A percentile compares a stretch with the other conserved stretches of the same genome.
Evolutionary conservation across 305 asterid species (phyloP).

Genomic region (Fraxinus dipetala): DNA sequence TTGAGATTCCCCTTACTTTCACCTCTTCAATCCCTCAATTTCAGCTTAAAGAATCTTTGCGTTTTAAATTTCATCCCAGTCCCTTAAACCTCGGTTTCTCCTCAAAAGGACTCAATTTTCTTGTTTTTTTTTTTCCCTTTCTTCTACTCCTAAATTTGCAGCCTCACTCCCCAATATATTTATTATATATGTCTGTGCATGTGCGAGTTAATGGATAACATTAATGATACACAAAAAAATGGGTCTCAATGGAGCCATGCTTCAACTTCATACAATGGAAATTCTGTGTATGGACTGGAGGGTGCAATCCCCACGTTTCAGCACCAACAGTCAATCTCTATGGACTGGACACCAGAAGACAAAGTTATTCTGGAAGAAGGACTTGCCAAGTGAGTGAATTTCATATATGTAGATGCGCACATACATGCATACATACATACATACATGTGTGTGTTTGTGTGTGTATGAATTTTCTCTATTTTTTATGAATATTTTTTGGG

Average conservation of each 20-base stretch:
- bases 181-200: conserved; percentile 24
- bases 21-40: conserved; percentile 22
- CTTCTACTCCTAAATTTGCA: conserved; percentile 10
- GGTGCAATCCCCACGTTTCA: conserved; percentile 59
- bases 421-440: no score
- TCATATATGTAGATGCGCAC: neutral
- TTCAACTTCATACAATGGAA: conserved; percentile 35
- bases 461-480: neutral
- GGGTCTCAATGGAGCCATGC: conserved; percentile 19
- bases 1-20: conserved; percentile 41
- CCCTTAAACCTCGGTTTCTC: conserved; percentile 31
- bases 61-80: conserved; percentile 25
- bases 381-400: conserved; percentile 44
- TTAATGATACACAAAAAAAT: conserved; percentile 40
- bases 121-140: conserved; percentile 6
- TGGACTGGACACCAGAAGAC: conserved; percentile 89
- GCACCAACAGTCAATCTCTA: conserved; percentile 62
- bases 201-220: conserved; percentile 39
- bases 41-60: conserved; percentile 27
- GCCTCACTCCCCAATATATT: neutral
- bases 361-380: conserved; percentile 69
- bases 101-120: conserved; percentile 20
- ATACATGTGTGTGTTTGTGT: neutral
- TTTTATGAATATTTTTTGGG: neutral
- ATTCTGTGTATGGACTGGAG: conserved; percentile 52